Evolutionary conservation across 345 rosid genomes (phyloP).

Genomic region (Zanthoxylum bungeanum): DNA sequence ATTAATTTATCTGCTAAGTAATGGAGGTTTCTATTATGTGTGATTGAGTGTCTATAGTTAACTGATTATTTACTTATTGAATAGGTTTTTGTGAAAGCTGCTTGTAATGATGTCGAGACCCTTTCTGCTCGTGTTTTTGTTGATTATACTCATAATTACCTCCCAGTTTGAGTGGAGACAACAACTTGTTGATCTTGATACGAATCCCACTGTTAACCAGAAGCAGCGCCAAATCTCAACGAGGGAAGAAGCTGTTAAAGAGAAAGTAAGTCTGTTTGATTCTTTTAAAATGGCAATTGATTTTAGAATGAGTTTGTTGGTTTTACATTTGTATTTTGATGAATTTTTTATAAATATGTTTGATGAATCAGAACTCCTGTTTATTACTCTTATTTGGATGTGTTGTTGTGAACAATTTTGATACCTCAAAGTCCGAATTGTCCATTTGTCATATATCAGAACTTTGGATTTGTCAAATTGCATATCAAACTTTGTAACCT

Average conservation of each 20-base stretch:
- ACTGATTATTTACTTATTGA: slow-evolving; percentile 6
- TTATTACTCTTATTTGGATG: too few relatives aligned
- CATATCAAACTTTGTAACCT: neutral
- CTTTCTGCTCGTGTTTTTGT: slow-evolving; percentile 67
- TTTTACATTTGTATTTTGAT: too few relatives aligned
- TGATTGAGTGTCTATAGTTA: slow-evolving; percentile 5
- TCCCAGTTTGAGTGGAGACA: slow-evolving; percentile 96
- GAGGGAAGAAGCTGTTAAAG: slow-evolving; percentile 75
- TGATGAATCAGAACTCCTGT: too few relatives aligned
- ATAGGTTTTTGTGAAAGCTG: slow-evolving; percentile 41
- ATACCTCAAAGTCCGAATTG: too few relatives aligned
- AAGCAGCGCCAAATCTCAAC: slow-evolving; percentile 56
- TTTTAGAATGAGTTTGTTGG: too few relatives aligned
- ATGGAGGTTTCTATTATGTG: neutral
- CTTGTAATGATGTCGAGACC: slow-evolving; percentile 65
- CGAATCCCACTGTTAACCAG: slow-evolving; percentile 40
- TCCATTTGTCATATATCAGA: too few relatives aligned
- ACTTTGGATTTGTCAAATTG: neutral
- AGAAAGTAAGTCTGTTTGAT: too few relatives aligned
- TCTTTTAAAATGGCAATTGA: too few relatives aligned
- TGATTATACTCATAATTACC: slow-evolving; percentile 70
- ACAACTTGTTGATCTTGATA: slow-evolving; percentile 68
- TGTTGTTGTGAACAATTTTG: too few relatives aligned
- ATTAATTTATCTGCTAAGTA: too few relatives aligned
- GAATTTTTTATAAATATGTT: too few relatives aligned